phyloP scores from a whole-genome alignment of 306 rosid species.

The Rubus idaeus region DNA sequence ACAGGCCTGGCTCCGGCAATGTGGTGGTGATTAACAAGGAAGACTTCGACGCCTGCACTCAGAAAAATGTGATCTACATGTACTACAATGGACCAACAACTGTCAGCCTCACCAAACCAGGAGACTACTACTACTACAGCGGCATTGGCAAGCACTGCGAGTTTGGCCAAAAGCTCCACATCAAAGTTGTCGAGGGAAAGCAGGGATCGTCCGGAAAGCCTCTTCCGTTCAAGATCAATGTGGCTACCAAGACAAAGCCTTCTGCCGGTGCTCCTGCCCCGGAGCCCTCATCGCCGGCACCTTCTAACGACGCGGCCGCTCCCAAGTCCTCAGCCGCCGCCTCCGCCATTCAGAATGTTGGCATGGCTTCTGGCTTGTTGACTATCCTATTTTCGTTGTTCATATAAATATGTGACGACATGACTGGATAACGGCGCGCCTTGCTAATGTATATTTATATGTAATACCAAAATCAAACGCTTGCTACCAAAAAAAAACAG shows the following conservation, averaged over 20 bases:
- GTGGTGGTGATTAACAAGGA: constrained; percentile 39
- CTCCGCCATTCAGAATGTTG: constrained; percentile 11
- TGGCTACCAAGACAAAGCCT: neutral
- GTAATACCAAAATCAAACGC: neutral
- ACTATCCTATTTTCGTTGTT: constrained; percentile 27
- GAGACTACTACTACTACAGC: constrained; percentile 52
- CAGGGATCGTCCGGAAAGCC: constrained; percentile 30
- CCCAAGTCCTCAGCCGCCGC: constrained; percentile 5
- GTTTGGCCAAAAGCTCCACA: constrained; percentile 58
- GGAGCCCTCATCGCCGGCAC: neutral
- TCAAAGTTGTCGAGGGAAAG: constrained; percentile 29
- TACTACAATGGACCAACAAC: constrained; percentile 44
- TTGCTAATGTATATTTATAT: neutral
- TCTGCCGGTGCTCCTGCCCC: neutral
- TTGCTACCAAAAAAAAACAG: neutral
- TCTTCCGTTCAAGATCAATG: constrained; percentile 22
- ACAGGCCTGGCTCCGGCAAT: constrained; percentile 44
- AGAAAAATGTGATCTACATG: constrained; percentile 19
- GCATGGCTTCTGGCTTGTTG: constrained; percentile 18
- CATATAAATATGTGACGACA: neutral
- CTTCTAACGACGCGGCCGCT: neutral
- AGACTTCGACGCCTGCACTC: constrained; percentile 40
- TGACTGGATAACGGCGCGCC: neutral
- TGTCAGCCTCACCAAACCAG: constrained; percentile 35
- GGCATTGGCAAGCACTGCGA: constrained; percentile 76